Base-by-base conservation (phyloP, 1,139 yeast species). In the Magnusiomyces ingens region DNA sequence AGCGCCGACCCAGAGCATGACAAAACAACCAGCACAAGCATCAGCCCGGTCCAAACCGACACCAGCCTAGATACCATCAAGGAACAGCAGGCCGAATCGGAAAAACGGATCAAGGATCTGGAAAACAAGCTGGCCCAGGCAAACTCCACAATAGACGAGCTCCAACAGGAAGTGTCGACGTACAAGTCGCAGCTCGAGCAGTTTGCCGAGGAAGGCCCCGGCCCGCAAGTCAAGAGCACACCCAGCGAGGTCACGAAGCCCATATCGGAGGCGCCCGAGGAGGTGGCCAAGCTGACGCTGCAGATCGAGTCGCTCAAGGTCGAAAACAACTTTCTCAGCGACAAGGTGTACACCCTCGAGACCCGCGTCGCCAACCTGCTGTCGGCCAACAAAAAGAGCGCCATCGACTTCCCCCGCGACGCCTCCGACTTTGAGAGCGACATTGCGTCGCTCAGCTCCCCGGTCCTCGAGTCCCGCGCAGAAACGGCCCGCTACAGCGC, bases 321-420 rank as follows among this genome's bases (percentile, higher is more conserved):
- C 13, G 57, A 55, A 45, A 55, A 69, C 32, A 59, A 53, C 29
- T 51, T 57, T 47, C 58, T 67, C 15, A 67, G 67, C 43, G 61
- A 57, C 43, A 73, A 68, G 52, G 63, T 69, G 36, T 67, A 68
- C 51, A 61, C 64, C 11, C 60, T 75, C 54, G 78, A 72, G 59
- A 71, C 74, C 6, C 70, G 74, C 46, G 68, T 74, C 45, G 76
- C 75, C 50, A 74, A 51, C 29, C 42, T 51, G 36, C 48, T 51
- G 15, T 42, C 46, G 13, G 32, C 41, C n/a, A 51, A 51, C 50
- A 51, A 51, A 21, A 45, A 46, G 22, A 45, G 19, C 2, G 48
- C 54, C 11, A 6, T 51, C 2, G 54, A 51, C 22, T 48, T 42
- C 15, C 51, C 54, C 8, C 42, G 45, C n/a, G 42, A 15, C 8